phyloP scores from a whole-genome alignment of 352 stramenopile genomes.

The Blastocystis sp. region DNA sequence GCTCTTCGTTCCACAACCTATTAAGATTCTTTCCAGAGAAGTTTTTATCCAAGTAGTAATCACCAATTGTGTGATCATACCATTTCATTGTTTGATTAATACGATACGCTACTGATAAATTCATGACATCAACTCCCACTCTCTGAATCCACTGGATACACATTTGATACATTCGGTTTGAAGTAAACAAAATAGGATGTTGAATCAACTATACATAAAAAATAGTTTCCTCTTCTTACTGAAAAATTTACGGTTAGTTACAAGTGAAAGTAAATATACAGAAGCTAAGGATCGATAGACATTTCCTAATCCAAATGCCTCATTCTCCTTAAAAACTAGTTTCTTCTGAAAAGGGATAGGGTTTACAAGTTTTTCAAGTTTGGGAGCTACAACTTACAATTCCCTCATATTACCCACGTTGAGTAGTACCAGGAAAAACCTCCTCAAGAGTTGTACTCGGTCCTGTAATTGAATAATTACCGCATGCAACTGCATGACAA shows the following conservation, averaged over 20 bases:
- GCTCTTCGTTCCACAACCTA: neutral
- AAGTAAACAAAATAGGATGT: neutral
- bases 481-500: no score
- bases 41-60: neutral
- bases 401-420: no score
- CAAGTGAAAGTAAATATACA: neutral
- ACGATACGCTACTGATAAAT: neutral
- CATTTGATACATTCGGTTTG: neutral
- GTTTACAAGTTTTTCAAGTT: no score
- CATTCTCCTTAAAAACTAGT: neutral
- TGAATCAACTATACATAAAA: neutral
- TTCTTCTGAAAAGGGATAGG: no score
- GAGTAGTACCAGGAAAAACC: no score
- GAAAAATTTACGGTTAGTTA: neutral
- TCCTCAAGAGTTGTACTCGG: no score
- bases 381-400: no score
- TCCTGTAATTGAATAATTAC: no score
- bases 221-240: neutral
- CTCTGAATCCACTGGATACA: neutral
- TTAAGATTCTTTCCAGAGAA: neutral
- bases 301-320: neutral
- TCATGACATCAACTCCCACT: neutral
- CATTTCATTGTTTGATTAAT: neutral
- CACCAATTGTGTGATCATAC: constrained; percentile 6
- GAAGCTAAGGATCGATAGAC: neutral